phyloP scores from a whole-genome alignment of 257 asterid species.

The Solanum stenotomum region DNA sequence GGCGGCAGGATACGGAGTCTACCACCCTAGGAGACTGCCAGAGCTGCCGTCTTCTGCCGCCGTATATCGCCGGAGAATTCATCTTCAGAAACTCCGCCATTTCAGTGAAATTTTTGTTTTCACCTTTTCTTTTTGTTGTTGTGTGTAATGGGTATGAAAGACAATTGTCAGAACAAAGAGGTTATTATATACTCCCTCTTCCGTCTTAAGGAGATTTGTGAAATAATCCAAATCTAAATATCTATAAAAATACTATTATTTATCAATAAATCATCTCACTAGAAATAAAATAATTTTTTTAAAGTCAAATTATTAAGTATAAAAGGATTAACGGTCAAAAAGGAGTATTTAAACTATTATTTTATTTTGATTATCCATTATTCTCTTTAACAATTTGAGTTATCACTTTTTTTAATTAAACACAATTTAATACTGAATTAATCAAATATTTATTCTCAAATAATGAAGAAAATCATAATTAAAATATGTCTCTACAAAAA shows the following conservation, averaged over 20 bases:
- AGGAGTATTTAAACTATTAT: too few species aligned
- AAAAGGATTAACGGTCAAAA: not conserved
- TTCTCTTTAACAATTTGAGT: not conserved
- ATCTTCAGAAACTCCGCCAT: not conserved
- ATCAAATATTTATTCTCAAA: not conserved
- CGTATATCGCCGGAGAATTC: not conserved
- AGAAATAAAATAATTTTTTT: not conserved
- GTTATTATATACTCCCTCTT: not conserved
- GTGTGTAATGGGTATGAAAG: not conserved
- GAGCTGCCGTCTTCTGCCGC: slow-evolving; percentile 26
- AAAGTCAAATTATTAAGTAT: not conserved
- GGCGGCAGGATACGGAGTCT: slow-evolving; percentile 58
- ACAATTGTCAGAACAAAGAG: not conserved
- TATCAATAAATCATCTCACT: not conserved
- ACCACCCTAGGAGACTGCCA: slow-evolving; percentile 32
- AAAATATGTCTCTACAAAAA: not conserved
- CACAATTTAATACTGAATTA: not conserved
- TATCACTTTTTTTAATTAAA: too few species aligned
- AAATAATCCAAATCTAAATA: not conserved
- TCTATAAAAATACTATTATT: not conserved
- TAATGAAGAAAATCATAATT: not conserved
- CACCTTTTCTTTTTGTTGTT: not conserved
- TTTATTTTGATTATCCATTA: not conserved
- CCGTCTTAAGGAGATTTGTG: not conserved
- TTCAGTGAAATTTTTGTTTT: not conserved